Percentiles rank a stretch among this genome's conserved stretches.
Conservation (phyloP, 163 green algal genomes). For the Scenedesmus sp. region DNA sequence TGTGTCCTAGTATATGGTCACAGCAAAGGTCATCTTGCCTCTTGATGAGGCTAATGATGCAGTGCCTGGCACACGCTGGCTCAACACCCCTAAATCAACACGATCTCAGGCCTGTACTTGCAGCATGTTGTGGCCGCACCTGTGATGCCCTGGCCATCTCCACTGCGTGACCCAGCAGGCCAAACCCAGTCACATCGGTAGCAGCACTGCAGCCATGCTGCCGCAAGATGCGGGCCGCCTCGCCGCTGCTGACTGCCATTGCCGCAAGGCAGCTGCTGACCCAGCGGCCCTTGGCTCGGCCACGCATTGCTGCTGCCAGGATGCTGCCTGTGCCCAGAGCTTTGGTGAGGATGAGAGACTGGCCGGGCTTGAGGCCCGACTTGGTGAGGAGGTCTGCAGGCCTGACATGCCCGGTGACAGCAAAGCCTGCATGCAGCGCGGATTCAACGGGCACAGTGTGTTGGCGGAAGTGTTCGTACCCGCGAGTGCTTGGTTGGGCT, state of each 20-base stretch:
- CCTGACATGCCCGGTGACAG: conserved; percentile 73
- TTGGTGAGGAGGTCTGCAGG: conserved; percentile 78
- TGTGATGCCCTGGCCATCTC: conserved; percentile 80
- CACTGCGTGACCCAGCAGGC: conserved; percentile 85
- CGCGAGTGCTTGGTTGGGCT: conserved; percentile 76
- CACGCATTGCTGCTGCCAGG: conserved; percentile 85
- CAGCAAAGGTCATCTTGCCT: no score
- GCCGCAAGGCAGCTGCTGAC: conserved; percentile 65
- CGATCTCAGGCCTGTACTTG: not conserved
- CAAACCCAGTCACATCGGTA: conserved; percentile 97
- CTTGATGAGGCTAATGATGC: no score
- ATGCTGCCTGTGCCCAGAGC: conserved; percentile 89
- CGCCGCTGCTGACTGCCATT: conserved; percentile 75
- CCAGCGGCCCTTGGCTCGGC: conserved; percentile 68
- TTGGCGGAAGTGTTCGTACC: no score
- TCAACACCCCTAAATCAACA: no score
- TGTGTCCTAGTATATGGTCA: no score
- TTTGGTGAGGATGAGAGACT: conserved; percentile 93
- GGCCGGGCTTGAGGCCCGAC: conserved; percentile 72
- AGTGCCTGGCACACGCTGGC: not conserved
- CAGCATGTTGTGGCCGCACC: conserved; percentile 47
- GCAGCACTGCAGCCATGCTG: conserved; percentile 68
- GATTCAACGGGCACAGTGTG: no score
- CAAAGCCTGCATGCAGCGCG: conserved; percentile 71
- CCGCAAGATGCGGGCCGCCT: conserved; percentile 36